phyloP scores from a whole-genome alignment of 345 rosid genomes.

The Aegle marmelos region DNA sequence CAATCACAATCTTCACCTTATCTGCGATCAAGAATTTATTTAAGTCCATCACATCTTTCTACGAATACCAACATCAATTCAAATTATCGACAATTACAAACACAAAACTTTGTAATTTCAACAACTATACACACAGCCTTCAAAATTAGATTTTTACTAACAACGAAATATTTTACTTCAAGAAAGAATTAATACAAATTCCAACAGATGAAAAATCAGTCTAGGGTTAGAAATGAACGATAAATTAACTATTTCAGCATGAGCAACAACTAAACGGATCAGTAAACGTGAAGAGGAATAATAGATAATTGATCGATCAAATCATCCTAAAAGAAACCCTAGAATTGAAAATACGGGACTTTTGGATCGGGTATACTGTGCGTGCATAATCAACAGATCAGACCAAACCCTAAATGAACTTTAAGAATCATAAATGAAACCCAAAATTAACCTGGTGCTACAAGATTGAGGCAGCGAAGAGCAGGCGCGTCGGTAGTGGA shows the following conservation, averaged over 20 bases:
- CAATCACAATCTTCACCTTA: not conserved
- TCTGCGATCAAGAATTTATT: constrained; percentile 5
- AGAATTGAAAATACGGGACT: not conserved
- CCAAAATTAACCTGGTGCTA: too few relatives aligned
- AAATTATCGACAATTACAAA: not conserved
- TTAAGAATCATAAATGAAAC: too few relatives aligned
- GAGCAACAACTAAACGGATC: not conserved
- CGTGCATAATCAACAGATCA: too few relatives aligned
- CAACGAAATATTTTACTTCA: not conserved
- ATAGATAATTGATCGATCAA: not conserved
- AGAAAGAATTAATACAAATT: not conserved
- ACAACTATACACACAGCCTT: not conserved
- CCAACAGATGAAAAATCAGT: not conserved
- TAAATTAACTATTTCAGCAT: not conserved
- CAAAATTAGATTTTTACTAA: not conserved
- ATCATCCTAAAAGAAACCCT: not conserved
- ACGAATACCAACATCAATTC: not conserved
- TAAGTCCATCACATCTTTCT: not conserved
- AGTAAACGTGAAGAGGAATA: not conserved
- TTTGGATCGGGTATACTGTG: too few relatives aligned
- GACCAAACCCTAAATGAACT: too few relatives aligned
- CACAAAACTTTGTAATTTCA: not conserved
- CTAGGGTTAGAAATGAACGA: not conserved
- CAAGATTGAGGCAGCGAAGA: too few relatives aligned
- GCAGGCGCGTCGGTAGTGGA: too few relatives aligned